Percentiles rank a stretch among this genome's conserved stretches.
These are phyloP conservation scores for Phalaenopsis equestris DNA, from an alignment of 106 monocot species.

Conservation along the genomic window DNA sequence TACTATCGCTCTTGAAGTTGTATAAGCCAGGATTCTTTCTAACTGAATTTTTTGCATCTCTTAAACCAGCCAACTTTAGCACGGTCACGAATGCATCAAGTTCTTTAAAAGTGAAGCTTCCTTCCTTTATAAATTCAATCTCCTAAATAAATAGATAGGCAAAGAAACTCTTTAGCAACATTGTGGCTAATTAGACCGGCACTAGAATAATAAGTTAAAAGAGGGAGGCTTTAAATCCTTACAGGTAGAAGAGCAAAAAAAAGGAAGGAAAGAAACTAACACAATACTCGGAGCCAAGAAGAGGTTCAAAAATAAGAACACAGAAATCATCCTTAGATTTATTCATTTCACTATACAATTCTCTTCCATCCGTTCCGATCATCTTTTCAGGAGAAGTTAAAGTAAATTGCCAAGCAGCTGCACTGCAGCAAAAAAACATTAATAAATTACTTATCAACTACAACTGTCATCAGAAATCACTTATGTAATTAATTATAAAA, in stretches of 20 bases:
- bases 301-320: slow-evolving; percentile 72
- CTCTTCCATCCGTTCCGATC: slow-evolving; percentile 15
- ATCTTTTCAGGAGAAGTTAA: slow-evolving; percentile 39
- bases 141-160: slow-evolving; percentile 29
- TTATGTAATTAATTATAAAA: background rate
- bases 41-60: slow-evolving; percentile 20
- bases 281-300: slow-evolving; percentile 57
- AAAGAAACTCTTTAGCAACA: background rate
- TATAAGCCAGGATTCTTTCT: slow-evolving; percentile 30
- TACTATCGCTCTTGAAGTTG: slow-evolving; percentile 22
- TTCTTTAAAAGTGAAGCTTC: slow-evolving; percentile 60
- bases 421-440: slow-evolving; percentile 38
- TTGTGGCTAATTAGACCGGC: background rate
- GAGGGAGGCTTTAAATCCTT: background rate
- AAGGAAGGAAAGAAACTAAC: slow-evolving; percentile 31
- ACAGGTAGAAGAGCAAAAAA: background rate
- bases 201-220: background rate
- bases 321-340: slow-evolving; percentile 49
- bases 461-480: background rate
- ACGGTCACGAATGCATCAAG: slow-evolving; percentile 71
- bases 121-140: slow-evolving; percentile 88
- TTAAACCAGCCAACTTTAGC: slow-evolving; percentile 52
- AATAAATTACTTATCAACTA: background rate
- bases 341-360: slow-evolving; percentile 2
- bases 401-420: slow-evolving; percentile 85